Base-by-base conservation (phyloP, 805 yeast genomes). In the Kazachstania africana region DNA sequence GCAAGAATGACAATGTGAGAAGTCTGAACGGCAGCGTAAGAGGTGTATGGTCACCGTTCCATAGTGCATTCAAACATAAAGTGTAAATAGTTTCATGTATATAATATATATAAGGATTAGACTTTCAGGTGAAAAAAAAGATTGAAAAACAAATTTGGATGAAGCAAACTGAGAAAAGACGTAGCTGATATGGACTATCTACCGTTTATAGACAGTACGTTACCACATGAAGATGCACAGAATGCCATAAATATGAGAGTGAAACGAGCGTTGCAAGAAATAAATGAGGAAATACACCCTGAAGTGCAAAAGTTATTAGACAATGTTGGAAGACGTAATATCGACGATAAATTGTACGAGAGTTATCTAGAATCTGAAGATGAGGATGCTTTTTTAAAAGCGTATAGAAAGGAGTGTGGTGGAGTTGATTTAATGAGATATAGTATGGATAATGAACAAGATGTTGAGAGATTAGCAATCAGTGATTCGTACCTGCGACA, bases 31-130 rank as follows among this genome's bases (percentile, higher is more conserved):
- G 69, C 33, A 75, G 93, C 35, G 85, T 88, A 12, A 79, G 98
- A 67, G 98, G 98, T 49, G 68, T 91, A 29, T 91, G 98, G 98
- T 85, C 96, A 28, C 98, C 98, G 36, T 66, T 88, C 64, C 95
- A 87, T 51, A 78, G 53, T 10, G 35, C 43, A 8, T 24, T 26
- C 26, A 38, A 39, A 32, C 46, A 44, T 35, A 41, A 33, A 14
- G 40, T 49, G n/a, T 50, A 52, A 19, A 37, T 56, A 40, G 48
- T 48, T 14, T 25, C 24, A 17, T 19, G 9, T 19, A 19, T 19
- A 19, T 19, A 10, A n/a, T n/a, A n/a, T n/a, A n/a, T n/a, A n/a
- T n/a, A n/a, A n/a, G n/a, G n/a, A n/a, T n/a, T n/a, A n/a, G n/a
- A n/a, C n/a, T n/a, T n/a, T n/a, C n/a, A n/a, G n/a, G n/a, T n/a